phyloP scores from a whole-genome alignment of 306 rosid species.

The Pachyrhizus erosus region DNA sequence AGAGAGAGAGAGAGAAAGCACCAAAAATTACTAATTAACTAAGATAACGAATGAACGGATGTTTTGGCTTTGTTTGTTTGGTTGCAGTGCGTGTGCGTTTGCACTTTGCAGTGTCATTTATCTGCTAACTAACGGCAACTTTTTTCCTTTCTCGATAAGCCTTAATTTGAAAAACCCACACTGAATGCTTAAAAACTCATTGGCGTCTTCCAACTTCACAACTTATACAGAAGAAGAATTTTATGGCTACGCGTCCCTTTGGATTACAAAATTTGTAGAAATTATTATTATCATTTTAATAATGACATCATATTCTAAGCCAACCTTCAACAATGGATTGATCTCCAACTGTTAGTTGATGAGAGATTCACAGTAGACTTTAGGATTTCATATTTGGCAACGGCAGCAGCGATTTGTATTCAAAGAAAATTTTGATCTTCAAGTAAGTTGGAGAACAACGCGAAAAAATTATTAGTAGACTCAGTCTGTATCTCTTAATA shows the following conservation, averaged over 20 bases:
- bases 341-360: too few species aligned
- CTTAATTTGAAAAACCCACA: too few species aligned
- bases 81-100: background rate
- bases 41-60: background rate
- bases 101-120: background rate
- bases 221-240: too few species aligned
- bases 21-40: background rate
- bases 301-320: background rate
- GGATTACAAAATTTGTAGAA: background rate
- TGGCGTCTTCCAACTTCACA: background rate
- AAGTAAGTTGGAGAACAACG: too few species aligned
- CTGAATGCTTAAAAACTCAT: background rate
- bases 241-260: too few species aligned
- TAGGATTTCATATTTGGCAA: too few species aligned
- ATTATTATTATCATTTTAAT: background rate
- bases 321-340: too few species aligned
- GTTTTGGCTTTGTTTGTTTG: background rate
- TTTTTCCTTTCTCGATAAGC: background rate
- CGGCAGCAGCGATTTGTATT: too few species aligned
- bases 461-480: too few species aligned
- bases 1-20: background rate
- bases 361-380: too few species aligned
- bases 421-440: too few species aligned
- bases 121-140: background rate
- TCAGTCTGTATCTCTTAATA: too few species aligned